Conservation (phyloP, 1,284 basidiomycete genomes). For the Marasmius oreades region DNA sequence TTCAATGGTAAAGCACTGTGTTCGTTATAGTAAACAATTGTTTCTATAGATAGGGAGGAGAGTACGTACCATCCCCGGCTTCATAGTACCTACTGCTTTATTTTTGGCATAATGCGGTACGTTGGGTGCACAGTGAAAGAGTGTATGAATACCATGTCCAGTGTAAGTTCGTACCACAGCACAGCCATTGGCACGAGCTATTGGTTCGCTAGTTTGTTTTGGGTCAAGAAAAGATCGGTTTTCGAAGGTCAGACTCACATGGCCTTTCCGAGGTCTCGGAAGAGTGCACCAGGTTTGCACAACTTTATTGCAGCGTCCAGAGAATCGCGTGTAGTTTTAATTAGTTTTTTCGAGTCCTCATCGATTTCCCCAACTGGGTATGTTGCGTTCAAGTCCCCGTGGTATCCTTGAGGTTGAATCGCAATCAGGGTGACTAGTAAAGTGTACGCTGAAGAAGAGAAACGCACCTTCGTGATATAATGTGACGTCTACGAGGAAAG, state of each 20-base stretch:
- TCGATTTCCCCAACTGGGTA: constrained; percentile 88
- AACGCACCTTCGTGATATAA: constrained; percentile 65
- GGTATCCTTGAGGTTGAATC: constrained; percentile 56
- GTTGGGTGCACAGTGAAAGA: constrained; percentile 77
- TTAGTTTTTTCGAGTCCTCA: constrained; percentile 78
- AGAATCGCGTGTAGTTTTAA: constrained; percentile 75
- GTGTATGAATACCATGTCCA: constrained; percentile 86
- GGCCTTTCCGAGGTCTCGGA: constrained; percentile 78
- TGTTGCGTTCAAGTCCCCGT: constrained; percentile 88
- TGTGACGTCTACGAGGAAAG: constrained; percentile 46
- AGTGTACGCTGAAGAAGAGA: neutral
- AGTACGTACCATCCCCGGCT: constrained; percentile 69
- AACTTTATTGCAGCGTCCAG: constrained; percentile 86
- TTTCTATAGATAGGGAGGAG: neutral
- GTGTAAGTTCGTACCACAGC: constrained; percentile 86
- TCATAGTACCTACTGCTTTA: constrained; percentile 81
- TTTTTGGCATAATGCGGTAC: constrained; percentile 88
- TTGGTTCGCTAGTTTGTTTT: constrained; percentile 60
- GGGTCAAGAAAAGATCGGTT: constrained; percentile 10
- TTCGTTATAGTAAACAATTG: constrained; percentile 10
- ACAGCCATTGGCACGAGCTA: constrained; percentile 78
- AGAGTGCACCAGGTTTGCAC: constrained; percentile 87
- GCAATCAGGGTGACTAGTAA: neutral
- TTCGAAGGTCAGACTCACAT: constrained; percentile 54
- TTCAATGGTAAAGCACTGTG: constrained; percentile 63